Evolutionary conservation across 768 basidiomycete genomes (phyloP).

Genomic region (Xerocomellus dryophilus): DNA sequence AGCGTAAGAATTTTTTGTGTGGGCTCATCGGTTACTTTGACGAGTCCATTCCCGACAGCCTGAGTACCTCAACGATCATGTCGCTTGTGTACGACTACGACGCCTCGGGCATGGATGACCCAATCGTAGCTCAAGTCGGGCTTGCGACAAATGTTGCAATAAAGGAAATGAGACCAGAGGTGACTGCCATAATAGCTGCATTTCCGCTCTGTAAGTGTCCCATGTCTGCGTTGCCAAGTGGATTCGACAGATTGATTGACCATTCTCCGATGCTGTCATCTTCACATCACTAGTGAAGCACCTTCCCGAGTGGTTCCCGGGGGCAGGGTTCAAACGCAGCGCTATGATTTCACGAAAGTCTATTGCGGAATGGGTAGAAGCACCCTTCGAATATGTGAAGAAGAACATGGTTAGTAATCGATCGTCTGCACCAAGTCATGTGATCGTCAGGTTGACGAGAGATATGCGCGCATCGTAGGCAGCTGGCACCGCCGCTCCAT

Average conservation of each 20-base stretch:
- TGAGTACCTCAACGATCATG: slow-evolving; percentile 23
- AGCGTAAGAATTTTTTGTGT: slow-evolving; percentile 5
- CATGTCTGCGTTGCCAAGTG: background rate
- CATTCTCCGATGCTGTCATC: background rate
- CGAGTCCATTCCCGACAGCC: slow-evolving; percentile 2
- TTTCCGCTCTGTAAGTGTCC: slow-evolving; percentile 20
- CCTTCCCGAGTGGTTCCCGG: slow-evolving; percentile 26
- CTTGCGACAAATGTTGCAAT: slow-evolving; percentile 2
- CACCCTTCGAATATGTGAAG: slow-evolving; percentile 26
- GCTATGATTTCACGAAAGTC: slow-evolving; percentile 11
- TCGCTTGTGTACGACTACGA: slow-evolving; percentile 27
- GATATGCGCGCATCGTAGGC: slow-evolving; percentile 7
- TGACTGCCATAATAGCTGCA: slow-evolving; percentile 12
- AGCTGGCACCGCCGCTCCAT: slow-evolving; percentile 18
- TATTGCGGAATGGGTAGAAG: slow-evolving; percentile 13
- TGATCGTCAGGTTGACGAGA: background rate
- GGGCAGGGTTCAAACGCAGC: slow-evolving; percentile 19
- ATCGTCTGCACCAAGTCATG: background rate
- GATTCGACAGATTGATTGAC: background rate
- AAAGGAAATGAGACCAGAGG: slow-evolving; percentile 17
- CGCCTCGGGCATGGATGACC: slow-evolving; percentile 16
- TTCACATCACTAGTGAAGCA: slow-evolving; percentile 8
- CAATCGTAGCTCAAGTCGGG: slow-evolving; percentile 18
- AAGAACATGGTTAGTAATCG: slow-evolving; percentile 16
- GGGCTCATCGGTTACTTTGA: background rate